phyloP scores from a whole-genome alignment of 2,329 filamentous ascomycete species.

The Aschersonia sp. region DNA sequence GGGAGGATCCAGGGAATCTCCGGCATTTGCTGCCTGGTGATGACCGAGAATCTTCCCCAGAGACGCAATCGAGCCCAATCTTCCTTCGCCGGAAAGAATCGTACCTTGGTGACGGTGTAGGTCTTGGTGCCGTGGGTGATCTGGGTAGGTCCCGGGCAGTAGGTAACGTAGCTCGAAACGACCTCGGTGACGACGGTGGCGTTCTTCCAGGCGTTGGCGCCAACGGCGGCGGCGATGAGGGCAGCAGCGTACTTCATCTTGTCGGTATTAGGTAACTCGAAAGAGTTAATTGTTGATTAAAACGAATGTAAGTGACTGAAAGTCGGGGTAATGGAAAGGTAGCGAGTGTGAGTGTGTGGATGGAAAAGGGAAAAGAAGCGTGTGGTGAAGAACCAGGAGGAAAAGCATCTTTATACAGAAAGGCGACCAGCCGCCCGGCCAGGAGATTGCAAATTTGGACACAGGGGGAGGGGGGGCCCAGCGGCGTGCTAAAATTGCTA shows the following conservation, averaged over 20 bases:
- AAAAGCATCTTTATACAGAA: conserved; percentile 32
- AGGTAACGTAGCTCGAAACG: conserved; percentile 53
- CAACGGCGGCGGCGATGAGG: conserved; percentile 29
- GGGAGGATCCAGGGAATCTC: too few relatives aligned
- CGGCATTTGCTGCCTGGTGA: too few relatives aligned
- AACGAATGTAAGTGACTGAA: conserved; percentile 47
- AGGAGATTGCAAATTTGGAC: conserved; percentile 7
- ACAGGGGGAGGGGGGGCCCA: conserved; percentile 7
- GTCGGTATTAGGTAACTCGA: conserved; percentile 31
- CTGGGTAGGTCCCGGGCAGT: conserved; percentile 53
- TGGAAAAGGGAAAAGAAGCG: conserved; percentile 15
- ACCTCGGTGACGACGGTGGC: conserved; percentile 45
- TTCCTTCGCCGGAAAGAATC: conserved; percentile 5
- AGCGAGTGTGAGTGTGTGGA: conserved; percentile 30
- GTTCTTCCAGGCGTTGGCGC: conserved; percentile 25
- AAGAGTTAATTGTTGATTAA: conserved; percentile 22
- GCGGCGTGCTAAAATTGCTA: neutral
- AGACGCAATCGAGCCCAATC: too few relatives aligned
- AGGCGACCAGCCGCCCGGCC: conserved; percentile 2
- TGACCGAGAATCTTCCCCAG: too few relatives aligned
- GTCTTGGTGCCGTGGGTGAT: conserved; percentile 50
- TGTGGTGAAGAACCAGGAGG: conserved; percentile 16
- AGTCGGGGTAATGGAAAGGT: conserved; percentile 28
- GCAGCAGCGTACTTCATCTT: conserved; percentile 52
- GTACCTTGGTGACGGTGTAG: conserved; percentile 53